These are phyloP conservation scores for Candida sanyaensis DNA, from an alignment of 1,139 yeast genomes.

Conservation along the genomic window DNA sequence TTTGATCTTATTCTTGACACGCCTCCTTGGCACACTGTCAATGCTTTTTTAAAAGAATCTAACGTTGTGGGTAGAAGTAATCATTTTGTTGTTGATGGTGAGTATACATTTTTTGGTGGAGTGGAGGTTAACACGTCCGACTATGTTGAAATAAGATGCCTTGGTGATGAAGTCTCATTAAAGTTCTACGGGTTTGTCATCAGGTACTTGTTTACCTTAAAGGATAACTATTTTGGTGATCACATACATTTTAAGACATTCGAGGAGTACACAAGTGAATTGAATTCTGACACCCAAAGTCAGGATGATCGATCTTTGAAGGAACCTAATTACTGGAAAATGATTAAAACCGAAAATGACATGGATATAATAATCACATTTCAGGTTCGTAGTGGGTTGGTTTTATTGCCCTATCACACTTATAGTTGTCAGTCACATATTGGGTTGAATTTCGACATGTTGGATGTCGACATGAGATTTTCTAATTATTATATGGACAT, in stretches of 20 bases:
- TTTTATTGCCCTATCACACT: conserved; percentile 71
- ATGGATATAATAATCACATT: conserved; percentile 75
- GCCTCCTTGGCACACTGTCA: conserved; percentile 90
- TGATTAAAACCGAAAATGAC: conserved; percentile 64
- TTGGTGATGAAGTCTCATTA: conserved; percentile 67
- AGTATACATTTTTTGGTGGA: conserved; percentile 60
- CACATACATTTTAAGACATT: conserved; percentile 79
- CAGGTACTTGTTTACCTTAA: conserved; percentile 71
- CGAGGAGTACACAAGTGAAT: conserved; percentile 64
- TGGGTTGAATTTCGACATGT: conserved; percentile 61
- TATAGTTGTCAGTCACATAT: conserved; percentile 67
- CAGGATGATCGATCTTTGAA: conserved; percentile 4
- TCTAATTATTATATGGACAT: conserved; percentile 93
- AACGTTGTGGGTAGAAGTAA: conserved; percentile 65
- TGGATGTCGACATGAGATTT: conserved; percentile 79
- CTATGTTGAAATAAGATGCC: conserved; percentile 62
- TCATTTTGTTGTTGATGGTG: conserved; percentile 62
- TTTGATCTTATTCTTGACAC: conserved; percentile 68
- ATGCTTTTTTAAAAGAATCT: conserved; percentile 64
- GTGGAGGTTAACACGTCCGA: conserved; percentile 70
- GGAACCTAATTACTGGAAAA: conserved; percentile 38
- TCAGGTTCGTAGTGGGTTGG: conserved; percentile 66
- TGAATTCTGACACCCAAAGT: conserved; percentile 7
- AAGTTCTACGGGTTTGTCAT: conserved; percentile 79
- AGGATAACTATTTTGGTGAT: conserved; percentile 91